Evolutionary conservation across 1,284 basidiomycete genomes (phyloP), one percentile per base, ranked within the genome.

Genomic region (Moniliella sp.): DNA sequence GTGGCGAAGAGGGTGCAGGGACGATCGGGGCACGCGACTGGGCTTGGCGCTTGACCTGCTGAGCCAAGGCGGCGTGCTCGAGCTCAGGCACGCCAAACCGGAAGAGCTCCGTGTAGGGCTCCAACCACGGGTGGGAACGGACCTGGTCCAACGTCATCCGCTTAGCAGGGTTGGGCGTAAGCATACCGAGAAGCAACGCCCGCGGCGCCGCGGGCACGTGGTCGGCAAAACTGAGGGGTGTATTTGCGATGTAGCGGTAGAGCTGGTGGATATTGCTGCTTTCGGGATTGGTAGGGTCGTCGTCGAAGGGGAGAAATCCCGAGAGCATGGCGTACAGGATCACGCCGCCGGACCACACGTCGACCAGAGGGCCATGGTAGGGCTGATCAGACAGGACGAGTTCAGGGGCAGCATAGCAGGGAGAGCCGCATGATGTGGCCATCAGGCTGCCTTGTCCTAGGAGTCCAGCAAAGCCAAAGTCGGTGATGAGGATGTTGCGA

Each of bases 261-360:
- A 99, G 68, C n/a, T 94, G 69, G 59, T 94, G 94, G 69, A 97
- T 97, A 65, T 97, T 97, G 66, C 97, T 86, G 37, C 91, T 88
- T 43, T 97, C 91, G 2, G 91, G 91, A 62, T 97, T 99, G 18
- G 76, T 77, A 1, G 91, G 91, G 64, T 99, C 91, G 61, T 97
- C 91, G 63, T 97, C 91, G 62, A 94, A 99, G n/a, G 91, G 91
- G 18, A 99, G 74, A 59, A 94, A 97, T 4, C 91, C 91, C 1
- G 88, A 84, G 8, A 97, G 73, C 88, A 99, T 97, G 35, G 91
- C 91, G 61, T 94, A 99, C 4, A 99, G 71, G 49, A 99, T 99
- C 44, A 99, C 91, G 42, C 91, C 91, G 50, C 91, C 97, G 9
- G 78, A 83, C 91, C 91, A 99, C 49, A 99, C 88, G 53, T 97